Conservation (phyloP, 805 yeast genomes). For the Candida corydali region DNA sequence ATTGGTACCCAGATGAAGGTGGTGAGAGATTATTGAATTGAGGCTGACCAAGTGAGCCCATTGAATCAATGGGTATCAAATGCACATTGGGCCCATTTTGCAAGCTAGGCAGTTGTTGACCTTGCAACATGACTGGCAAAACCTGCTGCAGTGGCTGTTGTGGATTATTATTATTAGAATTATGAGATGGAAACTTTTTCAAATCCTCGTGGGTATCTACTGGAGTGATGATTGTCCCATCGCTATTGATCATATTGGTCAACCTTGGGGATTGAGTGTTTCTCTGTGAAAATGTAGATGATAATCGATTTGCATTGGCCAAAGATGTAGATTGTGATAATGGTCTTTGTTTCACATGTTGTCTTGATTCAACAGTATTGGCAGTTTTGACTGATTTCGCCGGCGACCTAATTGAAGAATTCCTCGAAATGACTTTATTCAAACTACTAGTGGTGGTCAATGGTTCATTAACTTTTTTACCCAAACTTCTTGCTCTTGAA, state of each 20-base stretch:
- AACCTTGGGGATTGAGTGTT: constrained; percentile 33
- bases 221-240: constrained; percentile 42
- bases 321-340: constrained; percentile 19
- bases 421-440: constrained; percentile 3
- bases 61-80: constrained; percentile 7
- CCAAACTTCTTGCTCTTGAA: constrained; percentile 46
- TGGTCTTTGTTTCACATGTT: constrained; percentile 15
- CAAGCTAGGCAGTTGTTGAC: constrained; percentile 7
- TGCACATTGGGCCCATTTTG: constrained; percentile 1
- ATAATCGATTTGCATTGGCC: constrained; percentile 23
- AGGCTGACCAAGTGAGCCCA: constrained; percentile 5
- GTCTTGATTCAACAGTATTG: constrained; percentile 4
- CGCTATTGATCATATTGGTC: constrained; percentile 41
- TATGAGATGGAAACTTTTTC: constrained; percentile 6
- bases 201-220: constrained; percentile 21
- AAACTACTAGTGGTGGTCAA: constrained; percentile 4
- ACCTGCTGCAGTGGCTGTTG: constrained; percentile 4
- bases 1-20: constrained; percentile 11
- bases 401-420: constrained; percentile 4
- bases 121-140: background rate
- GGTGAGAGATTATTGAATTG: constrained; percentile 4
- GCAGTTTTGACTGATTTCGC: constrained; percentile 3
- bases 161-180: constrained; percentile 4
- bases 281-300: constrained; percentile 36
- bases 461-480: constrained; percentile 8